Evolutionary conservation across 768 basidiomycete species (phyloP).

Genomic region (Suillus lakei): DNA sequence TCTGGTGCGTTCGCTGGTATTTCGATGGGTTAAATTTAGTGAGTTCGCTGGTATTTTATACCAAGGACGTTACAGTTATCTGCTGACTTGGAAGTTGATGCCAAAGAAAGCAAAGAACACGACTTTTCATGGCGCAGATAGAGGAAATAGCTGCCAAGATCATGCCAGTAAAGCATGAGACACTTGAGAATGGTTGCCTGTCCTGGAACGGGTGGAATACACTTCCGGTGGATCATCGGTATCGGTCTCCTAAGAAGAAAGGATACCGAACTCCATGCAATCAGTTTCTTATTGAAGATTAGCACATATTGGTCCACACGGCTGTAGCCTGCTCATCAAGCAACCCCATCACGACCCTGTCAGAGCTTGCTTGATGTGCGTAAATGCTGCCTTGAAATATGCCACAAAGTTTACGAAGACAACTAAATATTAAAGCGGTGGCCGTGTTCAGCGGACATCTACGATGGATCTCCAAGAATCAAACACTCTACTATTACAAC

Average conservation of each 20-base stretch:
- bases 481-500: conserved; percentile 10
- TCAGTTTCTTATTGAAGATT: not conserved
- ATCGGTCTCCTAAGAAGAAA: not conserved
- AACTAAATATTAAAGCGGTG: not conserved
- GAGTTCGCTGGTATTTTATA: not conserved
- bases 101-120: not conserved
- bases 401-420: not conserved
- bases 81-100: not conserved
- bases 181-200: not conserved
- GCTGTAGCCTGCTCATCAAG: not conserved
- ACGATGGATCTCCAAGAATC: conserved; percentile 5
- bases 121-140: not conserved
- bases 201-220: not conserved
- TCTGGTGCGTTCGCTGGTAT: not conserved
- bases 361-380: not conserved
- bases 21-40: not conserved
- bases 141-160: not conserved
- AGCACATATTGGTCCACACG: not conserved
- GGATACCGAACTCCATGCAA: not conserved
- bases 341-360: not conserved
- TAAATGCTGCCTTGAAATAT: not conserved
- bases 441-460: not conserved
- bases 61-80: not conserved
- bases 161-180: not conserved
- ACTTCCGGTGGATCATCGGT: not conserved